phyloP scores from a whole-genome alignment of 192 early-diverging fungal genomes.

The Backusella psychrophila region DNA sequence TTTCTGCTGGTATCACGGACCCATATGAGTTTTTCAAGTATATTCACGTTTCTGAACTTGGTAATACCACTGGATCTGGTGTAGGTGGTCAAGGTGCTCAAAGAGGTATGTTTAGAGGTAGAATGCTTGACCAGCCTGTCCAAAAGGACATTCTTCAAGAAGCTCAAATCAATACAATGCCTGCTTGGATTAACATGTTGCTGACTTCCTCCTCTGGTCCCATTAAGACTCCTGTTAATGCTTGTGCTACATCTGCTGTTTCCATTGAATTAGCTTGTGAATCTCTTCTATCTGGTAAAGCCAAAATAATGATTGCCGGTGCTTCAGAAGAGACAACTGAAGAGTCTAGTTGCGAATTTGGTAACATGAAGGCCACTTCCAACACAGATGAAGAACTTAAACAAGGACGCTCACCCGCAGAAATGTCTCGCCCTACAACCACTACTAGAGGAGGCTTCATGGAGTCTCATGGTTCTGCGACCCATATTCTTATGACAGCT shows the following conservation, averaged over 20 bases:
- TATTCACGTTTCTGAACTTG: slow-evolving; percentile 92
- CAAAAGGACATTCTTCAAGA: slow-evolving; percentile 95
- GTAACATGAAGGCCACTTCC: slow-evolving; percentile 94
- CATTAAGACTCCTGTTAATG: slow-evolving; percentile 91
- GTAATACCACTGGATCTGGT: slow-evolving; percentile 88
- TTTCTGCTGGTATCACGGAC: slow-evolving; percentile 90
- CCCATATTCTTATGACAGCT: slow-evolving; percentile 89
- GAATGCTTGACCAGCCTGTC: slow-evolving; percentile 78
- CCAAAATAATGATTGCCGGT: slow-evolving; percentile 91
- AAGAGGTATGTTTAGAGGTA: slow-evolving; percentile 75
- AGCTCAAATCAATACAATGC: slow-evolving; percentile 92
- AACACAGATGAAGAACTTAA: slow-evolving; percentile 84
- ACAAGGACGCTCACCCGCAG: slow-evolving; percentile 76
- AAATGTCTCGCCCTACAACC: slow-evolving; percentile 90
- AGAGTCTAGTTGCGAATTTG: slow-evolving; percentile 92
- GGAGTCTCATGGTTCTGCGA: slow-evolving; percentile 88
- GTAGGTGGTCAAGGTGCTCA: slow-evolving; percentile 83
- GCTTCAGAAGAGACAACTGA: slow-evolving; percentile 93
- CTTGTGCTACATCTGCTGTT: slow-evolving; percentile 89
- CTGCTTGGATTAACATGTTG: slow-evolving; percentile 97
- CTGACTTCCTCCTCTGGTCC: slow-evolving; percentile 89
- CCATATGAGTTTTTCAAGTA: slow-evolving; percentile 98
- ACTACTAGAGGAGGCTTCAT: slow-evolving; percentile 87
- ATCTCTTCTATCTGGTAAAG: slow-evolving; percentile 85
- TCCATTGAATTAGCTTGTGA: slow-evolving; percentile 92